Conservation (phyloP, 192 early-diverging fungal genomes). For the Spinellus fusiger region DNA sequence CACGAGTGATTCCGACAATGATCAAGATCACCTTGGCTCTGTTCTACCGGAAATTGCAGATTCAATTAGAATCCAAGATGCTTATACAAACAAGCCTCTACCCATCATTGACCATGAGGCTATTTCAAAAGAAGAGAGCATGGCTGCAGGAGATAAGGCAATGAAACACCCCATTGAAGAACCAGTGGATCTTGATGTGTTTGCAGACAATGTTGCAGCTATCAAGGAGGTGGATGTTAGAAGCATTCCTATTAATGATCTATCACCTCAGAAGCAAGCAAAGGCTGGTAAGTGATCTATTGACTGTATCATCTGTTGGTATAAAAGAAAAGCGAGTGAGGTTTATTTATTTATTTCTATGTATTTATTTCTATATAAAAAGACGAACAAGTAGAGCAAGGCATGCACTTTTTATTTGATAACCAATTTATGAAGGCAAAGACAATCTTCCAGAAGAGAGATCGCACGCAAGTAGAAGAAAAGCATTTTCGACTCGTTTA, state of each 20-base stretch:
- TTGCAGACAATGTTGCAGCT: conserved; percentile 13
- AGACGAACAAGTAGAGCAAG: conserved; percentile 21
- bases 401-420: conserved; percentile 41
- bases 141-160: neutral
- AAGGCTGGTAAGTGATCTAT: conserved; percentile 19
- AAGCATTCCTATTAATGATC: conserved; percentile 24
- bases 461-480: conserved; percentile 23
- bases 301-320: no score
- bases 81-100: no score
- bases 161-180: conserved; percentile 20
- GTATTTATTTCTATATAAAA: neutral
- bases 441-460: conserved; percentile 41
- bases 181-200: conserved; percentile 16
- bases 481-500: no score
- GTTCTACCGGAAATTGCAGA: neutral
- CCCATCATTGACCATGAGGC: neutral
- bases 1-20: neutral
- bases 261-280: conserved; percentile 29
- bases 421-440: conserved; percentile 48
- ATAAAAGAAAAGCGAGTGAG: no score
- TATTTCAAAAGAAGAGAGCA: neutral
- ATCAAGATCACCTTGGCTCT: conserved; percentile 2
- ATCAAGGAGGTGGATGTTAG: conserved; percentile 11
- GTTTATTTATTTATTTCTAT: neutral
- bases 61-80: neutral